Conservation (phyloP, 1,284 basidiomycete species). For the Chiua sp. region DNA sequence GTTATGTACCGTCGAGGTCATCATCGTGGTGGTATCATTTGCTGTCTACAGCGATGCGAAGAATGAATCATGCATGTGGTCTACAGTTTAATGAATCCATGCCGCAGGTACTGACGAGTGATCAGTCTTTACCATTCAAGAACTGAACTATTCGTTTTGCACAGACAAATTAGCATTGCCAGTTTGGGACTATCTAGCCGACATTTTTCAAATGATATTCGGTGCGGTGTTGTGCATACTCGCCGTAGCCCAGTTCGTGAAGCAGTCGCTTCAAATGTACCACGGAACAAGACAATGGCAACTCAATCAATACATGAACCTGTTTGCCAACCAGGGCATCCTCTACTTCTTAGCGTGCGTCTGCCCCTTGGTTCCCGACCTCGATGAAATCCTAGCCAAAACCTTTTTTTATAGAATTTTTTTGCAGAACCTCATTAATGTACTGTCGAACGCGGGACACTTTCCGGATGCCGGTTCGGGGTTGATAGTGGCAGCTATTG, state of each 20-base stretch:
- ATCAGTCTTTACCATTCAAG: no score
- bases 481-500: no score
- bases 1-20: neutral
- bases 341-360: neutral
- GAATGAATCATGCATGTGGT: neutral
- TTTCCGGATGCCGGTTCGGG: no score
- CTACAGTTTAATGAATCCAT: no score
- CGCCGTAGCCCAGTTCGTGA: neutral
- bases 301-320: neutral
- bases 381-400: no score
- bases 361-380: no score
- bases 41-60: neutral
- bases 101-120: no score
- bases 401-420: neutral
- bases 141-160: neutral
- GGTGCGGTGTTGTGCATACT: neutral
- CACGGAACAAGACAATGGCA: neutral
- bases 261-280: neutral
- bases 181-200: neutral
- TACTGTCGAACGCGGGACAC: no score
- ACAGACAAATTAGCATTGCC: neutral
- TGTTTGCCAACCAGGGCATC: neutral
- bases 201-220: neutral
- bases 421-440: neutral
- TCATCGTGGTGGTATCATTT: neutral